Evolutionary conservation across 345 rosid species (phyloP).

Genomic region (Ricinus communis): DNA sequence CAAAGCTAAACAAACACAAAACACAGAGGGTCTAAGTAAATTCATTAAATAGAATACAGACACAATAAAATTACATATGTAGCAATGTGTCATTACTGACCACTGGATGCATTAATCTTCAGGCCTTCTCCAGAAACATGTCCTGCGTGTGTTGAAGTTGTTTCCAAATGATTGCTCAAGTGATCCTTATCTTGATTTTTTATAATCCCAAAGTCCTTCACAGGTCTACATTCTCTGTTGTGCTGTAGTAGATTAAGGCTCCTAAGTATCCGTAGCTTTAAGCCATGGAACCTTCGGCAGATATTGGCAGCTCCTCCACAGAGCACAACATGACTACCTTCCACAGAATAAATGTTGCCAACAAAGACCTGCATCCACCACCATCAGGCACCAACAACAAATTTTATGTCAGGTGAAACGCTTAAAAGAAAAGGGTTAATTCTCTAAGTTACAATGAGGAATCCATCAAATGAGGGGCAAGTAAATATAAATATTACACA

Average conservation of each 20-base stretch:
- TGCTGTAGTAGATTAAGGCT: constrained; percentile 36
- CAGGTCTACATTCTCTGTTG: constrained; percentile 26
- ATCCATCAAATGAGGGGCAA: no score
- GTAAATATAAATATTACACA: no score
- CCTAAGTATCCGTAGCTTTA: constrained; percentile 43
- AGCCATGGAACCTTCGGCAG: constrained; percentile 45
- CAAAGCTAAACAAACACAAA: background rate
- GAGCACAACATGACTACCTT: constrained; percentile 33
- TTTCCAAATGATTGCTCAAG: constrained; percentile 27
- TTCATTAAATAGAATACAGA: background rate
- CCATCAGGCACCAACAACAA: constrained; percentile 2
- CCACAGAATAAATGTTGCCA: constrained; percentile 24
- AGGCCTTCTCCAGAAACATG: constrained; percentile 24
- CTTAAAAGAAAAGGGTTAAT: no score
- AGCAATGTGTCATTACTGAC: constrained; percentile 21
- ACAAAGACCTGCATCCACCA: constrained; percentile 32
- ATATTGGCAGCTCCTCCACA: constrained; percentile 39
- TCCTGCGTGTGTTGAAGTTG: constrained; percentile 31
- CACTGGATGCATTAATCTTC: constrained; percentile 11
- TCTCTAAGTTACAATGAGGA: no score
- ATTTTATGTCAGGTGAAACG: background rate
- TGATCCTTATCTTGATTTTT: constrained; percentile 35
- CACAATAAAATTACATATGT: background rate
- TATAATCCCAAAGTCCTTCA: constrained; percentile 36
- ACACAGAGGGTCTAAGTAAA: no score